phyloP scores from a whole-genome alignment of 2,329 filamentous ascomycete species.

The Colletotrichum echinochloae region DNA sequence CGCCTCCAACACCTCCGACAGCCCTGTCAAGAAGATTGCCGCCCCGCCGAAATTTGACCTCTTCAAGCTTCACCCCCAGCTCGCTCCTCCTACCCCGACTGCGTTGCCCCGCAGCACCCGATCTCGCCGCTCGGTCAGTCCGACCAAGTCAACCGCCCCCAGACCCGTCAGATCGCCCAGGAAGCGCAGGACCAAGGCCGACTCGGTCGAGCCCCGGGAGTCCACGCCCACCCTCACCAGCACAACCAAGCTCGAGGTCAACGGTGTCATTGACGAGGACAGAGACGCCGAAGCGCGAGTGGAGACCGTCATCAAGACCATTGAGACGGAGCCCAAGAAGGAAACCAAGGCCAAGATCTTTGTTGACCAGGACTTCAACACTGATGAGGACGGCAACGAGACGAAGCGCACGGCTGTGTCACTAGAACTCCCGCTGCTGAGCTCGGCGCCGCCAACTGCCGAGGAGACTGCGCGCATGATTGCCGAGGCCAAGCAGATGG shows the following conservation, averaged over 20 bases:
- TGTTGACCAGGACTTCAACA: conserved; percentile 73
- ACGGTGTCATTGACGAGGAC: conserved; percentile 46
- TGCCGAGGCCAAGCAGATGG: conserved; percentile 88
- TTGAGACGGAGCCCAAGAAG: conserved; percentile 66
- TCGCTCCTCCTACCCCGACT: conserved; percentile 63
- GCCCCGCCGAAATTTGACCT: conserved; percentile 85
- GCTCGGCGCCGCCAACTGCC: conserved; percentile 75
- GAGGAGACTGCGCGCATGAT: conserved; percentile 88
- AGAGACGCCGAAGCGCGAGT: conserved; percentile 48
- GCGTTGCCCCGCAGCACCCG: conserved; percentile 60
- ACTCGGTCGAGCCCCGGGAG: conserved; percentile 50
- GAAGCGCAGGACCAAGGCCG: conserved; percentile 63
- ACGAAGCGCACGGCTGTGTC: conserved; percentile 79
- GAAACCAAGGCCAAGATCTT: conserved; percentile 75
- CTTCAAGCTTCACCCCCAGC: conserved; percentile 55
- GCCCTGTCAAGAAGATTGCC: conserved; percentile 79
- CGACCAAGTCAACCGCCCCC: conserved; percentile 58
- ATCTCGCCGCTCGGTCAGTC: conserved; percentile 68
- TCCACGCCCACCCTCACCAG: conserved; percentile 20
- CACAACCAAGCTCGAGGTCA: conserved; percentile 46
- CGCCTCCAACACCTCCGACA: conserved; percentile 67
- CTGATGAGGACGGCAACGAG: conserved; percentile 68
- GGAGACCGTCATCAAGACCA: conserved; percentile 57
- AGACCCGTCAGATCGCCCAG: conserved; percentile 57
- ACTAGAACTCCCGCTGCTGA: conserved; percentile 75